Evolutionary conservation across 441 rosid species (phyloP), one percentile per base, ranked within the genome.

Genomic region (Erodium chrysanthum): DNA sequence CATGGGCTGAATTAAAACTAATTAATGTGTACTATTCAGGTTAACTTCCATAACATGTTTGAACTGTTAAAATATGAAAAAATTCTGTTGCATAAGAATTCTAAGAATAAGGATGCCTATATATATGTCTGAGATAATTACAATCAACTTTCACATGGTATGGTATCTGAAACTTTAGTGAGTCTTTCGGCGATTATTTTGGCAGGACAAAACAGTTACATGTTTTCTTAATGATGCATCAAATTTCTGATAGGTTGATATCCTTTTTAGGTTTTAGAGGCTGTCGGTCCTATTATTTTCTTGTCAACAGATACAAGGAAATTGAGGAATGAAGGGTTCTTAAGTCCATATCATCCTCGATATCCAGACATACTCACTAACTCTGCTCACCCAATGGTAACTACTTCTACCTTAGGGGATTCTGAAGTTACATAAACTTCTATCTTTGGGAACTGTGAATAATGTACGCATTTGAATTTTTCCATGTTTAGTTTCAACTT

Each of bases 371-470:
- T 96, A 72, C 96, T 92, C 59, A 92, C 99, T 48, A 96, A 96
- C 78, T 89, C 97, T 81, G 99, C 97, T 77, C 98, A 96, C 73
- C 98, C 99, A 29, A 88, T 92, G 99, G 99, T 96, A 86, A 5
- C 56, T 68, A 23, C 56, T 17, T 29, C 75, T 68, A 21, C 29
- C 70, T 64, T 18, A 67, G 48, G 66, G 62, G 29, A 25, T 62
- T 17, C 64, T 62, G 64, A 66, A 23, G 42, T 46, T 52, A 35
- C 63, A 64, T 46, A 59, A 44, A 20, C 44, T 58, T 70, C 65
- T 60, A 44, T 29, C n/a, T 40, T 15, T 37, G 21, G 14, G 40
- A 37, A 20, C 37, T 8, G 15, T 58, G 9, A 60, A 58, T 58
- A 58, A 60, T 23, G 9, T 64, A 52, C 69, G 29, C 44, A 1